Evolutionary conservation across 306 rosid species (phyloP).

Genomic region (Castanea crenata): DNA sequence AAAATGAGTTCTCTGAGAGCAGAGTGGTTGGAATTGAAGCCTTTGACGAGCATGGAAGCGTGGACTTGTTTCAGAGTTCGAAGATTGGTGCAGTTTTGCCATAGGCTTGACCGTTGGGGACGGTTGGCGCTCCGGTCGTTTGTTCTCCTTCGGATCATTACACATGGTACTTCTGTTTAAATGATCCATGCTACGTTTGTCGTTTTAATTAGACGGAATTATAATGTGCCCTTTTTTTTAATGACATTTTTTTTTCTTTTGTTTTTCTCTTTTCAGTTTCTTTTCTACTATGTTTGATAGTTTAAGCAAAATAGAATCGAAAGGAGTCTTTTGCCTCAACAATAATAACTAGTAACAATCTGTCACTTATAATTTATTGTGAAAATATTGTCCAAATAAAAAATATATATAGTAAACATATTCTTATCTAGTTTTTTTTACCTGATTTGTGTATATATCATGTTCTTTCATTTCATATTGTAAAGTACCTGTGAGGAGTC

Average conservation of each 20-base stretch:
- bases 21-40: conserved; percentile 48
- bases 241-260: neutral
- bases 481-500: too few species aligned
- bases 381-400: too few species aligned
- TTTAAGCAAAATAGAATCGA: too few species aligned
- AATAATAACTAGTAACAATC: too few species aligned
- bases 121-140: conserved; percentile 42
- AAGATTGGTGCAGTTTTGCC: conserved; percentile 49
- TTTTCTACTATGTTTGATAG: too few species aligned
- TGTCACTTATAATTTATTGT: too few species aligned
- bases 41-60: conserved; percentile 59
- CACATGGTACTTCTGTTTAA: neutral
- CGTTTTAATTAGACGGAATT: neutral
- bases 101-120: conserved; percentile 29
- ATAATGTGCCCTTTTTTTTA: neutral
- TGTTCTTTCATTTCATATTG: too few species aligned
- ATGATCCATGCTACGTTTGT: neutral
- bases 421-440: too few species aligned
- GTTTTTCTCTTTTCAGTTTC: too few species aligned
- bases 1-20: conserved; percentile 55
- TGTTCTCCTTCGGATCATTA: conserved; percentile 59
- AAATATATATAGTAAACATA: too few species aligned
- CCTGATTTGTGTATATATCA: too few species aligned
- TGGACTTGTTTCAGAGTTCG: conserved; percentile 61
- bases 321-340: too few species aligned